phyloP scores from a whole-genome alignment of 768 basidiomycete species.

The Lentinula edodes region DNA sequence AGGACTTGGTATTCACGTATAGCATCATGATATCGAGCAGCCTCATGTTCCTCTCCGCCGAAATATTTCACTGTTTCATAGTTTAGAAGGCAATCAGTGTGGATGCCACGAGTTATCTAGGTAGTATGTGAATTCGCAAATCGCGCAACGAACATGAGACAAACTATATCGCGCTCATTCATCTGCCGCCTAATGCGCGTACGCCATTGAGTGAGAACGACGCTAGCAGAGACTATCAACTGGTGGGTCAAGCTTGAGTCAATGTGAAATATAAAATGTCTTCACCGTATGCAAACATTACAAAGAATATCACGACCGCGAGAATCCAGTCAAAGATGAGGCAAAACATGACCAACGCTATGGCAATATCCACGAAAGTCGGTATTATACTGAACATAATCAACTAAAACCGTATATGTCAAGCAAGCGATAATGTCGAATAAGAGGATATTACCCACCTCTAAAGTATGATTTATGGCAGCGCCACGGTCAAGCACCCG shows the following conservation, averaged over 20 bases:
- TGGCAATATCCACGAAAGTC: constrained; percentile 71
- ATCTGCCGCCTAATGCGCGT: constrained; percentile 71
- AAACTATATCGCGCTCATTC: constrained; percentile 76
- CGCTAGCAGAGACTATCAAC: constrained; percentile 38
- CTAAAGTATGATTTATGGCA: constrained; percentile 79
- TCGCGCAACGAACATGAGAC: constrained; percentile 15
- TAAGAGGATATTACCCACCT: constrained; percentile 30
- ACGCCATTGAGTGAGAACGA: constrained; percentile 64
- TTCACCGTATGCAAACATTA: constrained; percentile 71
- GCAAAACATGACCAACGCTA: constrained; percentile 67
- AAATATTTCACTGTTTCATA: constrained; percentile 90
- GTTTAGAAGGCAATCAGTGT: constrained; percentile 75
- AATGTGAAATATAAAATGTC: constrained; percentile 5
- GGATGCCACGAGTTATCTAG: constrained; percentile 74
- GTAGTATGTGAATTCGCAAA: not conserved
- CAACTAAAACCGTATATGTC: constrained; percentile 33
- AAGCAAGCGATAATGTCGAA: constrained; percentile 3
- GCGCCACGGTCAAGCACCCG: constrained; percentile 80
- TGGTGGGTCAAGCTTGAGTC: not conserved
- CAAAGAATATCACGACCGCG: constrained; percentile 59
- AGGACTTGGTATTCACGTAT: constrained; percentile 67
- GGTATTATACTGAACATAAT: constrained; percentile 83
- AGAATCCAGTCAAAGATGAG: constrained; percentile 61
- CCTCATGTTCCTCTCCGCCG: constrained; percentile 79
- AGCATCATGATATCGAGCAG: constrained; percentile 63